phyloP scores from a whole-genome alignment of 495 filamentous ascomycete genomes.

The Antarctomyces pellizariae region DNA sequence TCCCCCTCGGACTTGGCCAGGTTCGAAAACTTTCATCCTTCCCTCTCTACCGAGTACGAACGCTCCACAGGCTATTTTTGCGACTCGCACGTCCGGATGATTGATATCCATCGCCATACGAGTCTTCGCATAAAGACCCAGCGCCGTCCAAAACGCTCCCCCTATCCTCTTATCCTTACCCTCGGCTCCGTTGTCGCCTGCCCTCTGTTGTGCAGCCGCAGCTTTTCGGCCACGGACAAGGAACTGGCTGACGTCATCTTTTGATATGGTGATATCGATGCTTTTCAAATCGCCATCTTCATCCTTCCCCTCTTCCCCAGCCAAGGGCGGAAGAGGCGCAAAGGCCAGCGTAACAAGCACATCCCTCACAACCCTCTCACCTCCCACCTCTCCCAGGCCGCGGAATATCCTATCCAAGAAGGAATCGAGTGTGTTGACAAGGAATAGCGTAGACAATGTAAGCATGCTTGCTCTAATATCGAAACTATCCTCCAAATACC shows the following conservation, averaged over 20 bases:
- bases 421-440: slow-evolving; percentile 11
- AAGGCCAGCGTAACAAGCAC: slow-evolving; percentile 7
- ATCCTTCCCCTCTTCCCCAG: too few species aligned
- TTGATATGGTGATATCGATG: slow-evolving; percentile 22
- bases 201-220: slow-evolving; percentile 2
- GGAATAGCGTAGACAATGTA: slow-evolving; percentile 18
- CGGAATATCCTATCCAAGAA: slow-evolving; percentile 7
- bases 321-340: neutral
- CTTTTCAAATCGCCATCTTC: slow-evolving; percentile 15
- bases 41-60: slow-evolving; percentile 29
- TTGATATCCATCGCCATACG: slow-evolving; percentile 27
- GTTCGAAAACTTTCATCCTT: slow-evolving; percentile 25
- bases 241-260: slow-evolving; percentile 14
- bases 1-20: slow-evolving; percentile 6
- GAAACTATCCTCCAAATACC: slow-evolving; percentile 26
- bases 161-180: slow-evolving; percentile 4
- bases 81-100: slow-evolving; percentile 20
- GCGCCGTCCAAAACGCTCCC: slow-evolving; percentile 17
- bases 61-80: slow-evolving; percentile 26
- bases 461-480: slow-evolving; percentile 24
- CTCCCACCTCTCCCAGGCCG: slow-evolving; percentile 8
- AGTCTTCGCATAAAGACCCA: slow-evolving; percentile 20
- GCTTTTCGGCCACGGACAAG: slow-evolving; percentile 5
- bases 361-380: slow-evolving; percentile 6
- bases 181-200: slow-evolving; percentile 3